These are phyloP conservation scores for Pythium biforme DNA, from an alignment of 352 stramenopile species.

Conservation along the genomic window DNA sequence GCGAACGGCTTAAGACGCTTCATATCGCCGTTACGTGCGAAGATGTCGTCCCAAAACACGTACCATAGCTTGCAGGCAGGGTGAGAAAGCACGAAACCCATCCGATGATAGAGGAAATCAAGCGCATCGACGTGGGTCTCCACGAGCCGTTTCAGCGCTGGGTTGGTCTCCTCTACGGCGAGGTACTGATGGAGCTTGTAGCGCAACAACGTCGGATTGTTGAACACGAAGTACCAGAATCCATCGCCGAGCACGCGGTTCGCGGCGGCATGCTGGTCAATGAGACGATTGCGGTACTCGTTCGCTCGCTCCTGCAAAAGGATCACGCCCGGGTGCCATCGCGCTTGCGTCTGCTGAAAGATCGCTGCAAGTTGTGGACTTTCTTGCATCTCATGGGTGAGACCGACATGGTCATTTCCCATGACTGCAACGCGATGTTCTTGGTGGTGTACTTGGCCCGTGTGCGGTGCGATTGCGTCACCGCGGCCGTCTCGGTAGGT, in stretches of 20 bases:
- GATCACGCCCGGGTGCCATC: conserved; percentile 23
- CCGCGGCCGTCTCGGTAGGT: conserved; percentile 39
- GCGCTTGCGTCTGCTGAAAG: conserved; percentile 26
- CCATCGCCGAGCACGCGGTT: conserved; percentile 37
- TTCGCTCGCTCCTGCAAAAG: conserved; percentile 18
- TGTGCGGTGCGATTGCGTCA: conserved; percentile 33
- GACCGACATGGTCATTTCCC: conserved; percentile 31
- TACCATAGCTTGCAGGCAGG: conserved; percentile 38
- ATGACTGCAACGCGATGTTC: conserved; percentile 32
- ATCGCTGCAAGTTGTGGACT: conserved; percentile 28
- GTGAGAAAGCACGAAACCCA: conserved; percentile 36
- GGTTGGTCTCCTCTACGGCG: conserved; percentile 28
- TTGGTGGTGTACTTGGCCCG: conserved; percentile 31
- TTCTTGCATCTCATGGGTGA: conserved; percentile 33
- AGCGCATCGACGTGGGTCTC: conserved; percentile 25
- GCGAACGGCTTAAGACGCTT: conserved; percentile 21
- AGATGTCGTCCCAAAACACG: conserved; percentile 52
- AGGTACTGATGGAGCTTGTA: conserved; percentile 32
- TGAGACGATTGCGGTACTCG: conserved; percentile 30
- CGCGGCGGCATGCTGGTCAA: conserved; percentile 20
- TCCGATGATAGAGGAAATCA: conserved; percentile 37
- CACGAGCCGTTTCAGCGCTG: conserved; percentile 18
- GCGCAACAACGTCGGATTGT: conserved; percentile 30
- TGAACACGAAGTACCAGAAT: conserved; percentile 56
- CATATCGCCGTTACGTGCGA: conserved; percentile 39